Base-by-base conservation (phyloP, 139 green algal species). In the Desmodesmus armatus region DNA sequence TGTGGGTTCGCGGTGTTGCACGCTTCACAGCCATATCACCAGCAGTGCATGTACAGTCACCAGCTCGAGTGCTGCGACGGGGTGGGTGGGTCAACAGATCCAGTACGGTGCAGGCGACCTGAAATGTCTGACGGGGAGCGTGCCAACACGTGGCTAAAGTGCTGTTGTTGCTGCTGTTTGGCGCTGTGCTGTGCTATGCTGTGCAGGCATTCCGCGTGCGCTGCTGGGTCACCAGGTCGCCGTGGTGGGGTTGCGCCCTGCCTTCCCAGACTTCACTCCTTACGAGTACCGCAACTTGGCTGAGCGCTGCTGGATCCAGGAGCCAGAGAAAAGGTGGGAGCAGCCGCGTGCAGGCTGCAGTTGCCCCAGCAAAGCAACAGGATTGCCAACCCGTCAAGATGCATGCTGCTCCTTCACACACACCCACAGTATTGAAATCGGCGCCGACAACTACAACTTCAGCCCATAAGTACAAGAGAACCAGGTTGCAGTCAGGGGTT, bases 251-350 rank as follows among this genome's bases (percentile, higher is more conserved):
- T 77, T 85, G 47, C 82, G 88, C 27, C 88, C 88, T 3, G 2
- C 60, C 6, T 89, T 89, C 60, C 88, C 88, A 0, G 15, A 58
- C 35, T 77, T 79, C 75, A 80, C 88, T 11, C 88, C 88, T 19
- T 13, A 15, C 6, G 58, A 65, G 21, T 89, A 83, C 55, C 29
- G 44, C 13, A 11, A 55, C 7, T 67, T 91, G 73, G 84, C 84
- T 31, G 80, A 91, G 60, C 19, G 49, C 29, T 91, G 88, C 88
- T 91, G 88, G 88, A 43, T 79, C 19, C 17, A 41, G 1, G 65
- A 85, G 27, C 79, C 79, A 21, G 27, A 69, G 17, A 69, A 69
- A 4, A 41, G 78, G 78, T 84, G 60, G 3, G 70, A 7, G 7
- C 5, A 17, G 31, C 17, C 2, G 33, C 5, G 5, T 53, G 60